Evolutionary conservation across 75 land plant species (phyloP).

Genomic region (Adiantum capillusveneris): DNA sequence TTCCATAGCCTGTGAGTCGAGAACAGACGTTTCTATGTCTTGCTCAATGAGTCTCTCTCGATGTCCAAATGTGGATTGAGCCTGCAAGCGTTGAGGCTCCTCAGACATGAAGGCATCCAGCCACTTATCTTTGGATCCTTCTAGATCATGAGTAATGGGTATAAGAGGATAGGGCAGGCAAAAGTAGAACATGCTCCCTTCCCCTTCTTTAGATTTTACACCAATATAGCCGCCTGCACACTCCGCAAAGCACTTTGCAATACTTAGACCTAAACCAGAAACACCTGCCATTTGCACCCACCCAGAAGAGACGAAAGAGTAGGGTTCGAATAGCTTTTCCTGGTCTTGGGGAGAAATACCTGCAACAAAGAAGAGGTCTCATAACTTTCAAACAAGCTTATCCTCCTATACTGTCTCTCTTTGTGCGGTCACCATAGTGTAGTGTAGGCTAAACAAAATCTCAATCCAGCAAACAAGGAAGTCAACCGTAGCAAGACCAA

Average conservation of each 20-base stretch:
- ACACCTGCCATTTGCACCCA: conserved; percentile 20
- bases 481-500: too few species aligned
- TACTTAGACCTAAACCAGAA: conserved; percentile 33
- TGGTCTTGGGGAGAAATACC: conserved; percentile 27
- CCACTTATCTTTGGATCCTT: not conserved
- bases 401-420: too few species aligned
- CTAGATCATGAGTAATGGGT: conserved; percentile 5
- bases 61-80: not conserved
- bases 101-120: not conserved
- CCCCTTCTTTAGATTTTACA: conserved; percentile 22
- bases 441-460: too few species aligned
- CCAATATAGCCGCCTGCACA: conserved; percentile 33
- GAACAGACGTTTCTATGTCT: not conserved
- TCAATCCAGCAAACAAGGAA: too few species aligned
- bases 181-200: conserved; percentile 33
- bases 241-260: conserved; percentile 36
- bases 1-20: not conserved
- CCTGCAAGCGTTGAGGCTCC: not conserved
- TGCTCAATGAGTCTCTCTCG: not conserved
- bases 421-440: too few species aligned
- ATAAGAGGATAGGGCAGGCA: conserved; percentile 26
- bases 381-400: too few species aligned
- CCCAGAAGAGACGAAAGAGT: conserved; percentile 22
- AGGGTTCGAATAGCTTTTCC: conserved; percentile 27
- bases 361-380: not conserved